These are phyloP conservation scores for Aspergillus latus DNA, from an alignment of 2,329 filamentous ascomycete genomes.

Conservation along the genomic window DNA sequence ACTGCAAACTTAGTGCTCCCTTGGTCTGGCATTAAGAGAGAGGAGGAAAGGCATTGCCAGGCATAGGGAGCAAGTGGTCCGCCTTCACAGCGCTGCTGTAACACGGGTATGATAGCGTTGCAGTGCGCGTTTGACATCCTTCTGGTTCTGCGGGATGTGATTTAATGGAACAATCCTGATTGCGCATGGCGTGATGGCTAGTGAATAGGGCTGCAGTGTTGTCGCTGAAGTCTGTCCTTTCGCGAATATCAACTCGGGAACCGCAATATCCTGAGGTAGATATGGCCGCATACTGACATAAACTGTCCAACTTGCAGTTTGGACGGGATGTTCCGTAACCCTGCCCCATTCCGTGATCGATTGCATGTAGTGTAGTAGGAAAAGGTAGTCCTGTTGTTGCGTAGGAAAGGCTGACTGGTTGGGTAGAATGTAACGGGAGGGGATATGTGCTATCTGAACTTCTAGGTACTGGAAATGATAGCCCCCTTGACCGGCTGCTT, in stretches of 20 bases:
- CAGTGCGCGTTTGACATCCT: neutral
- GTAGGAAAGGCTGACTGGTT: slow-evolving; percentile 15
- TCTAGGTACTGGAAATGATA: slow-evolving; percentile 11
- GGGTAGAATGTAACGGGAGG: slow-evolving; percentile 17
- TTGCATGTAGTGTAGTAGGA: neutral
- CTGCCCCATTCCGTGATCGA: neutral
- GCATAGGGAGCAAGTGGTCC: neutral
- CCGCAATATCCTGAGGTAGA: neutral
- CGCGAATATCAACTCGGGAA: neutral
- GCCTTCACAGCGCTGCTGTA: neutral
- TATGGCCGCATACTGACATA: neutral
- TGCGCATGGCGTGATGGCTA: neutral
- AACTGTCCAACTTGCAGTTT: neutral
- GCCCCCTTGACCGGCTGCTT: slow-evolving; percentile 14
- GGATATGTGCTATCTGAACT: slow-evolving; percentile 1
- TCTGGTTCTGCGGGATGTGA: neutral
- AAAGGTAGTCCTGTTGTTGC: neutral
- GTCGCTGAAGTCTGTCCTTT: neutral
- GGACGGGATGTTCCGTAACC: neutral
- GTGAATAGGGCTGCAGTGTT: neutral
- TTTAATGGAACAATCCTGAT: neutral
- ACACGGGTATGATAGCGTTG: neutral
- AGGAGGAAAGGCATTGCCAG: neutral
- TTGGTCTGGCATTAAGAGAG: neutral
- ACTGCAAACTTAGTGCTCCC: neutral